Base-by-base conservation (phyloP, 140 eudicot species). In the Bidens hawaiensis region DNA sequence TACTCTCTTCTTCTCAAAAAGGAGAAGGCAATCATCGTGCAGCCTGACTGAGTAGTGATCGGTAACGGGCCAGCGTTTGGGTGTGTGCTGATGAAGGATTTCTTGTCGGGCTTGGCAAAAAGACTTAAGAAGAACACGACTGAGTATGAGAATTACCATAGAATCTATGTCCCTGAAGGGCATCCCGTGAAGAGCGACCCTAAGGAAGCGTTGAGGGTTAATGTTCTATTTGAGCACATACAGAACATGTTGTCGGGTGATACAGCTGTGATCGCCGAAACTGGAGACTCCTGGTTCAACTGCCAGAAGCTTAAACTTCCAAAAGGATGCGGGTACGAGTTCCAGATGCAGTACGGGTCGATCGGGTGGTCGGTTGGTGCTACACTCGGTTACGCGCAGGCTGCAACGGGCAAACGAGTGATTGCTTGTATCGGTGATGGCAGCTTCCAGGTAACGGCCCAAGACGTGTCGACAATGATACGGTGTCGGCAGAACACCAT, bases 221-320 rank as follows among this genome's bases (percentile, higher is more conserved):
- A 85, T 71, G 84, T 82, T 43, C 60, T 85, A 12, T 82, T 85
- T 68, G 70, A 82, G 50, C 94, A 85, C 65, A 85, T 85, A 67
- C 89, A 85, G 73, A 77, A 77, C 57, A 75, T 86, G 87, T 43
- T 86, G 80, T 76, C 87, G 11, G 36, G 81, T 43, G 95, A 86
- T n/a, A 79, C 84, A 0, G 90, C 90, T 38, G 95, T 86, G 43
- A 86, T 82, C 38, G 90, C 95, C 19, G 90, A 85, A 76, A 82
- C 94, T 1, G 89, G 89, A 6, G 89, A 82, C 55, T 85, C 89
- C 0, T 85, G 89, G 94, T 85, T 85, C 50, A 85, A 85, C 42
- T 85, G 86, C 67, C 94, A 79, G 73, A 85, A 85, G 49, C 78
- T 85, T 22, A 81, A 74, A 57, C 24, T 85, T 46, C 94, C 94